Evolutionary conservation across 345 rosid genomes (phyloP).

Genomic region (Lumnitzera racemosa): DNA sequence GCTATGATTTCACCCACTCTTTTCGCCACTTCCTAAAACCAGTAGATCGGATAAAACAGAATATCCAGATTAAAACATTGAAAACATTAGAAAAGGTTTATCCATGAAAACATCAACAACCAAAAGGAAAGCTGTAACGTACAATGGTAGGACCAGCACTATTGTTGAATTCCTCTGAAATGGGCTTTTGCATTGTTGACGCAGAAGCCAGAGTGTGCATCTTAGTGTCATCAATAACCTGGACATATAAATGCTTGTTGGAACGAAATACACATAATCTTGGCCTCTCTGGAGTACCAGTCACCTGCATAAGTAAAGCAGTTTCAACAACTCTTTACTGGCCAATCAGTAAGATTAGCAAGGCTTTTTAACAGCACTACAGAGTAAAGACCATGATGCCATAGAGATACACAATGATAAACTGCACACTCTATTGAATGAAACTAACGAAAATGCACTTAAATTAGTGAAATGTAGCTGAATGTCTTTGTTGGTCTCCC

Average conservation of each 20-base stretch:
- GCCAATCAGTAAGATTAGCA: not conserved
- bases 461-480: no score
- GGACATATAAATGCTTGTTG: constrained; percentile 84
- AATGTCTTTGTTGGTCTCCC: no score
- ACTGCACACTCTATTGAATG: no score
- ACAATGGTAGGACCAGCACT: constrained; percentile 76
- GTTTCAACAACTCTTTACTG: not conserved
- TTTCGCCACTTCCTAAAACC: constrained; percentile 78
- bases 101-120: not conserved
- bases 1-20: constrained; percentile 80
- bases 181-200: constrained; percentile 71
- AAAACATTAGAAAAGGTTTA: not conserved
- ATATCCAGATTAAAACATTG: not conserved
- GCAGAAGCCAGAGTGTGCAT: constrained; percentile 96
- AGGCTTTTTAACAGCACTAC: not conserved
- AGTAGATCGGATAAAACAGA: constrained; percentile 5
- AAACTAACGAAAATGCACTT: no score
- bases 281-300: constrained; percentile 87
- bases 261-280: constrained; percentile 76
- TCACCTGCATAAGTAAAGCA: constrained; percentile 32
- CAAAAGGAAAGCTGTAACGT: constrained; percentile 18
- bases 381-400: no score
- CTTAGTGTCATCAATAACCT: constrained; percentile 94
- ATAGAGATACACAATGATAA: no score
- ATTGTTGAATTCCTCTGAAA: constrained; percentile 54